These are phyloP conservation scores for Puccinia hordei DNA, from an alignment of 1,284 basidiomycete genomes.

Conservation along the genomic window DNA sequence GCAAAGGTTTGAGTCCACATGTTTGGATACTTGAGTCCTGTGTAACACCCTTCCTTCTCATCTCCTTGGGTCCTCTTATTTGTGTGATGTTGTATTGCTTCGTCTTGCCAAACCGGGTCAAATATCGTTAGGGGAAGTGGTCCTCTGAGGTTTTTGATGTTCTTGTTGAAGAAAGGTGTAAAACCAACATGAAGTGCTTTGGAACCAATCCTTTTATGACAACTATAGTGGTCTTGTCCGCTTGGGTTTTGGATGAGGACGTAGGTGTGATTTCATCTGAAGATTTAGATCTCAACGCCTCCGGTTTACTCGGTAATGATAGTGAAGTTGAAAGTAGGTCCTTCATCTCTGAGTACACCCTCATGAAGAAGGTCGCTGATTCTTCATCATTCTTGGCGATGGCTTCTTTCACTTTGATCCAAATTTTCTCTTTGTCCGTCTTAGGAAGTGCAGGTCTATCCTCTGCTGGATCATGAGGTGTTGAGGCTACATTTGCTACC, in stretches of 20 bases:
- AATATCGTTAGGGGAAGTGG: constrained; percentile 13
- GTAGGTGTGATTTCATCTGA: not conserved
- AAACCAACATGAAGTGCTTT: not conserved
- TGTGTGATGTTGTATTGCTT: not conserved
- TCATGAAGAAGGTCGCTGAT: not conserved
- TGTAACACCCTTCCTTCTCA: not conserved
- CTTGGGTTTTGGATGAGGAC: not conserved
- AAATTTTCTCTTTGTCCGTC: not conserved
- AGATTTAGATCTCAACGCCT: not conserved
- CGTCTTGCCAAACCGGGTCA: constrained; percentile 5
- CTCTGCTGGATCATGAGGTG: too few relatives aligned
- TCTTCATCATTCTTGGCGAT: not conserved
- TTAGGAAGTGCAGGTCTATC: too few relatives aligned
- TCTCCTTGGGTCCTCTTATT: not conserved
- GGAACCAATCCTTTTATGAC: too few relatives aligned
- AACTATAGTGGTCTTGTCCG: too few relatives aligned
- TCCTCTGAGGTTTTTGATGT: not conserved
- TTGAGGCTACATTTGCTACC: too few relatives aligned
- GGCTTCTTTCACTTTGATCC: not conserved
- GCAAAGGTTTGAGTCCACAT: not conserved
- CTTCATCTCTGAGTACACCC: not conserved
- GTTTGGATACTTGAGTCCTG: not conserved
- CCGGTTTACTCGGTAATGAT: too few relatives aligned
- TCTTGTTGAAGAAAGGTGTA: not conserved
- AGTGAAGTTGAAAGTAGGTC: too few relatives aligned